Evolutionary conservation across 108 stramenopile species (phyloP).

Genomic region (Fragilaria crotonensis): DNA sequence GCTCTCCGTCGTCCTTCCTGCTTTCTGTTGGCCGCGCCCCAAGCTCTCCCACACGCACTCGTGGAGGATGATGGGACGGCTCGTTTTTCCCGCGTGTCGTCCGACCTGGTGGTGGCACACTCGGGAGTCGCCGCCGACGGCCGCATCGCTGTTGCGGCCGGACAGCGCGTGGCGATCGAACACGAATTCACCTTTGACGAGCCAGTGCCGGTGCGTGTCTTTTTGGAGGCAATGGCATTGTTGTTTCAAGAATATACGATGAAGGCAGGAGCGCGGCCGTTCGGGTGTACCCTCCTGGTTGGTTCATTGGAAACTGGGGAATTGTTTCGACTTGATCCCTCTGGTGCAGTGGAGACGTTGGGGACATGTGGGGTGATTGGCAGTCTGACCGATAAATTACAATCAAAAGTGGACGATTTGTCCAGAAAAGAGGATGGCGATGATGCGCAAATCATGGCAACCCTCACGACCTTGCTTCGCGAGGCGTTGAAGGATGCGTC

Average conservation of each 20-base stretch:
- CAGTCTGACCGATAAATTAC: neutral
- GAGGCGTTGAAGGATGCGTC: too few relatives aligned
- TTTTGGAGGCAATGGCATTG: conserved; percentile 55
- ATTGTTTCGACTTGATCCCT: conserved; percentile 69
- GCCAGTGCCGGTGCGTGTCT: conserved; percentile 40
- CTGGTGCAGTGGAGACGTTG: conserved; percentile 35
- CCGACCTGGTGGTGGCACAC: conserved; percentile 45
- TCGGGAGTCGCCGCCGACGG: conserved; percentile 76
- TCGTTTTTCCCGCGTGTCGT: conserved; percentile 44
- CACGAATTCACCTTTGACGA: conserved; percentile 68
- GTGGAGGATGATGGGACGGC: conserved; percentile 72
- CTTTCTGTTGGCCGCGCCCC: conserved; percentile 35
- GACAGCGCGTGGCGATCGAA: conserved; percentile 58
- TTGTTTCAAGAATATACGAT: conserved; percentile 77
- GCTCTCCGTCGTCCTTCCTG: conserved; percentile 26
- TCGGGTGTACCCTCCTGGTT: conserved; percentile 64
- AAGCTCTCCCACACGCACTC: conserved; percentile 50
- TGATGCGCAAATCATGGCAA: too few relatives aligned
- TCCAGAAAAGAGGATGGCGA: too few relatives aligned
- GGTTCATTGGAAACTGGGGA: conserved; percentile 31
- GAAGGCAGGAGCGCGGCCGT: conserved; percentile 65
- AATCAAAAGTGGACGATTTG: neutral
- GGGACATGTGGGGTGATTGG: conserved; percentile 1
- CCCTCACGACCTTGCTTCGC: too few relatives aligned
- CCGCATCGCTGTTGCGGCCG: conserved; percentile 53